A percentile compares a stretch with the other conserved stretches of the same genome.
Conservation (phyloP, 768 basidiomycete species). For the Tylopilus balloui region DNA sequence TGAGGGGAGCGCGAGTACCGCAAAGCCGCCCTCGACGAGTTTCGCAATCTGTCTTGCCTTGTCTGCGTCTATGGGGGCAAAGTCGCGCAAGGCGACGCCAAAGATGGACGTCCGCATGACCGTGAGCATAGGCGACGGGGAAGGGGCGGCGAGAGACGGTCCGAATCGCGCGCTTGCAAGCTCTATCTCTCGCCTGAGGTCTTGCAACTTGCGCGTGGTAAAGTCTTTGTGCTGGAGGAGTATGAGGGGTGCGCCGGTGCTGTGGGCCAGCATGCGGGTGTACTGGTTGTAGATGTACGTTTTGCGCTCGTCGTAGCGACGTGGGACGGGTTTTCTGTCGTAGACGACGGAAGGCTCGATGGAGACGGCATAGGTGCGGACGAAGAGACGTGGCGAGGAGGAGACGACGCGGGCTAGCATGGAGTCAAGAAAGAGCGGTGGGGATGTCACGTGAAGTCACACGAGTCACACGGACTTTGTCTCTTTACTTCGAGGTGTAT, state of each 20-base stretch:
- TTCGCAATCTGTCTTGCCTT: slow-evolving; percentile 51
- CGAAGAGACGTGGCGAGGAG: too few relatives aligned
- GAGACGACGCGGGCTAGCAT: slow-evolving; percentile 16
- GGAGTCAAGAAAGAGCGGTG: not conserved
- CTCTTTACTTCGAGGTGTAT: slow-evolving; percentile 18
- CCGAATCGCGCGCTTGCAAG: slow-evolving; percentile 45
- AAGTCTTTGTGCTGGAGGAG: slow-evolving; percentile 79
- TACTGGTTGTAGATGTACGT: slow-evolving; percentile 79
- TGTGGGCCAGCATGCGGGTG: slow-evolving; percentile 59
- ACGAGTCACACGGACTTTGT: slow-evolving; percentile 24
- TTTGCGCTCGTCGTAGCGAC: slow-evolving; percentile 77
- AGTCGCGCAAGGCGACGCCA: slow-evolving; percentile 69
- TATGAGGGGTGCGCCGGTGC: slow-evolving; percentile 58
- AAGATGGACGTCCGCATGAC: slow-evolving; percentile 76
- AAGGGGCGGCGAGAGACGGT: slow-evolving; percentile 32
- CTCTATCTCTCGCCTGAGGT: slow-evolving; percentile 65
- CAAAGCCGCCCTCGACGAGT: slow-evolving; percentile 56
- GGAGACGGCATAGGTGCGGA: slow-evolving; percentile 54
- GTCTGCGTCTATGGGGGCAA: slow-evolving; percentile 44
- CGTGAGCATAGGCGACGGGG: slow-evolving; percentile 51
- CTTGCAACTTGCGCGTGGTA: slow-evolving; percentile 58
- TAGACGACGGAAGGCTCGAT: slow-evolving; percentile 48
- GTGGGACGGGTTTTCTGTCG: slow-evolving; percentile 51
- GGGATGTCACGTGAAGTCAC: slow-evolving; percentile 26
- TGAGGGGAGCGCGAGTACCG: slow-evolving; percentile 58